Evolutionary conservation across 768 basidiomycete genomes (phyloP).

Genomic region (Hygrocybe coccinea): DNA sequence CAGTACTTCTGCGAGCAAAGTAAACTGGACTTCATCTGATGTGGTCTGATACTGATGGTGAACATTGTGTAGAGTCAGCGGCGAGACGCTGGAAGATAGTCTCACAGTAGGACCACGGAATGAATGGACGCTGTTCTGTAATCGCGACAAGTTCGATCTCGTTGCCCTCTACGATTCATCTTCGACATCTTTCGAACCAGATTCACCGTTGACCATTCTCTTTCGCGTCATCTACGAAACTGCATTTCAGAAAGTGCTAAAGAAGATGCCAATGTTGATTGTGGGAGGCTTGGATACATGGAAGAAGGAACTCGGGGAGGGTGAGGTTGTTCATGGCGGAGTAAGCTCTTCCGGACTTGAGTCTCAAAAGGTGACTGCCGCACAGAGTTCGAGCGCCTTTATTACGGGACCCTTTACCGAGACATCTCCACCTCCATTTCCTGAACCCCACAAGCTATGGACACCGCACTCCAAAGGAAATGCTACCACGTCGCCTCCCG

Average conservation of each 20-base stretch:
- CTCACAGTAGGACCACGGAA: constrained; percentile 63
- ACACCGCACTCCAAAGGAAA: not conserved
- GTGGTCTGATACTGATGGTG: not conserved
- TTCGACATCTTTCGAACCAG: constrained; percentile 43
- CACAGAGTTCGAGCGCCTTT: not conserved
- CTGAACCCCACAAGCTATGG: constrained; percentile 4
- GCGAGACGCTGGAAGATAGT: constrained; percentile 65
- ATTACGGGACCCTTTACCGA: not conserved
- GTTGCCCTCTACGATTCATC: constrained; percentile 79
- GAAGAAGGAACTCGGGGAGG: constrained; percentile 53
- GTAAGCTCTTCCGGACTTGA: not conserved
- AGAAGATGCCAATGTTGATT: constrained; percentile 75
- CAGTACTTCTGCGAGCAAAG: constrained; percentile 63
- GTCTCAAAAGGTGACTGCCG: not conserved
- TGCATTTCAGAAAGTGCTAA: constrained; percentile 67
- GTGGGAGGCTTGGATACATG: constrained; percentile 83
- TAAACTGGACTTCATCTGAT: constrained; percentile 33
- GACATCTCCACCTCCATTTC: not conserved
- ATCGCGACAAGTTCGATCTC: constrained; percentile 84
- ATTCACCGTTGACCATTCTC: constrained; percentile 53
- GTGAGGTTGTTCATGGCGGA: constrained; percentile 4
- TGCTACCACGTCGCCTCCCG: not conserved
- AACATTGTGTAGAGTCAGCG: constrained; percentile 49
- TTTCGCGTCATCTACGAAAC: constrained; percentile 66
- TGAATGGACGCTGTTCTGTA: constrained; percentile 71